Base-by-base conservation (phyloP, 345 rosid genomes). In the Mallotus nudiflorus region DNA sequence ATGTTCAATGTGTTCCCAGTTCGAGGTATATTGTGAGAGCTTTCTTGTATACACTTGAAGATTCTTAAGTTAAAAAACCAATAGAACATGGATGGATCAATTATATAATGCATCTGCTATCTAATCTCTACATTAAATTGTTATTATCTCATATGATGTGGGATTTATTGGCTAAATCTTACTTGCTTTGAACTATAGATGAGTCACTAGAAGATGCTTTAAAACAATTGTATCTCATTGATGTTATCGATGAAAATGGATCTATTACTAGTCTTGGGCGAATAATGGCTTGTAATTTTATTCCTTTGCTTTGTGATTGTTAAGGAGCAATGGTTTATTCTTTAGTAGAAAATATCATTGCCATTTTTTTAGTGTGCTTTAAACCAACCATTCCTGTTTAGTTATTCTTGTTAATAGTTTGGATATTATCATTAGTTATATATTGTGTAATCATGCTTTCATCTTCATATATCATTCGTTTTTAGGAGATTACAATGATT, bases 161-260 rank as follows among this genome's bases (percentile, higher is more conserved):
- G 11, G 24, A 62, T 52, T 22, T 40, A 28, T 19, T 71, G 58
- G 57, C 49, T 74, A 63, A 67, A 69, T 69, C 48, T 73, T 25
- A 29, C 58, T 73, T 48, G 55, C 58, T 77, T 66, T 77, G 75
- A 42, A 42, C 49, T 87, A 73, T 89, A 95, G 97, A 80, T 58
- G 97, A 88, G 72, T 86, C 96, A 57, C 82, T 95, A 37, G 86
- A 84, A 80, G 98, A 95, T 88, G 99, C 97, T 62, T 55, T 95
- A 75, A 95, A 86, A 78, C 99, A 95, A 68, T 78, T 95, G 66
- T 85, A 90, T 85, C 86, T 95, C 65, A 89, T 92, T 71, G 99
- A 95, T 77, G 99, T 96, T 37, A 90, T 92, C 67, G 97, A 89
- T 84, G 97, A 86, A 80, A 73, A 82, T 77, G 99, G 99, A 71